Conservation (phyloP, 148 eudicot species). For the Heliosperma pusillum region DNA sequence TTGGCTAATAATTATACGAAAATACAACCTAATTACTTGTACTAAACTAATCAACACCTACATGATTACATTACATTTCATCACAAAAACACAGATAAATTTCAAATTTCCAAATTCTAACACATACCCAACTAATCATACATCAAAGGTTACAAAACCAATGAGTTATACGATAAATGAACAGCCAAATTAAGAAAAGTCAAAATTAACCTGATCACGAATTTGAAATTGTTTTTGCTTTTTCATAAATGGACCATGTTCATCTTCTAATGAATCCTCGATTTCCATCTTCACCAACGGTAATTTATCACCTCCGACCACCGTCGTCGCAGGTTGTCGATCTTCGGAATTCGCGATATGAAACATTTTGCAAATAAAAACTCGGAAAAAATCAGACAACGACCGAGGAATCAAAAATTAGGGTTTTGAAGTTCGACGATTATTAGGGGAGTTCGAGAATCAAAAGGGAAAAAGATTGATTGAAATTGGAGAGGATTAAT, state of each 20-base stretch:
- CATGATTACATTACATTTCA: no score
- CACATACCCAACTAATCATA: no score
- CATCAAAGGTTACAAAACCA: not conserved
- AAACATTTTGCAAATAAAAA: conserved; percentile 26
- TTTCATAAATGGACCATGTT: conserved; percentile 39
- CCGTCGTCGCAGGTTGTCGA: conserved; percentile 11
- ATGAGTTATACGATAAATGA: not conserved
- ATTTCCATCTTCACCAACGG: conserved; percentile 35
- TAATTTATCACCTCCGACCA: no score
- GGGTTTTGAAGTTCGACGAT: not conserved
- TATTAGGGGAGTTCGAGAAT: conserved; percentile 6
- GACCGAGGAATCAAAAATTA: not conserved
- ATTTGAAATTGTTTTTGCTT: conserved; percentile 30
- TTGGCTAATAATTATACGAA: not conserved
- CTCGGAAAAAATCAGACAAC: not conserved
- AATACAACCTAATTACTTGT: no score
- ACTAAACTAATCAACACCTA: not conserved
- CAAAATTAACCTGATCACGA: conserved; percentile 29
- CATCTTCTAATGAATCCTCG: conserved; percentile 43
- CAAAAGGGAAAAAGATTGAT: not conserved
- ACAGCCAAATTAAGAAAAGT: not conserved
- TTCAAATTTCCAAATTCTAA: no score
- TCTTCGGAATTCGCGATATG: conserved; percentile 28
- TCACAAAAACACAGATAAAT: no score
- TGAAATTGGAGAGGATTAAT: not conserved